A percentile compares a stretch with the other conserved stretches of the same genome.
Evolutionary conservation across 108 stramenopile genomes (phyloP).

Genomic region (Fistulifera pelliculosa): DNA sequence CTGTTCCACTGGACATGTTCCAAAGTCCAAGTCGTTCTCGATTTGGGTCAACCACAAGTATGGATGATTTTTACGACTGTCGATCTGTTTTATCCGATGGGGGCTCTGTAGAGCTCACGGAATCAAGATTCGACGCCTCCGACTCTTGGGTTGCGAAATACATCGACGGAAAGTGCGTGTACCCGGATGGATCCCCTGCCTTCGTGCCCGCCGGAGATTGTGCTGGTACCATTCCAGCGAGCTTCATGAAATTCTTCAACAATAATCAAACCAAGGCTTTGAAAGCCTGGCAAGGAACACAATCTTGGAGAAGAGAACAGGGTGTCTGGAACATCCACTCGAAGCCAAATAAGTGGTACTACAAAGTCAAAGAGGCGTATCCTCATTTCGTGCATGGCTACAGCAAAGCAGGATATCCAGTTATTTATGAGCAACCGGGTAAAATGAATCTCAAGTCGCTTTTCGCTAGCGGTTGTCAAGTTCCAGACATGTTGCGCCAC

Average conservation of each 20-base stretch:
- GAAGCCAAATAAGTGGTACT: conserved; percentile 36
- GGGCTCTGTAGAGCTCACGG: too few relatives aligned
- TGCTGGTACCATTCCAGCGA: conserved; percentile 20
- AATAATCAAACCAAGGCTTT: conserved; percentile 24
- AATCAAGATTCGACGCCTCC: too few relatives aligned
- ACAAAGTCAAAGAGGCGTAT: conserved; percentile 46
- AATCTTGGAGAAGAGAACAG: conserved; percentile 33
- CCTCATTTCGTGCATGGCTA: conserved; percentile 46
- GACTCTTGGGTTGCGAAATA: conserved; percentile 18
- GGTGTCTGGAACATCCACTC: conserved; percentile 39
- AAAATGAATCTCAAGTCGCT: conserved; percentile 48
- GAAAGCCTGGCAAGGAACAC: conserved; percentile 31
- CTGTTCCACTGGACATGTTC: too few relatives aligned
- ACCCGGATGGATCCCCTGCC: conserved; percentile 34
- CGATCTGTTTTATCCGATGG: not conserved
- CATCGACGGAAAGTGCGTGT: conserved; percentile 25
- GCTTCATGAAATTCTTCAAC: conserved; percentile 20
- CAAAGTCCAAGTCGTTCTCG: too few relatives aligned
- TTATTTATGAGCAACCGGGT: conserved; percentile 48
- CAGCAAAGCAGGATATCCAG: conserved; percentile 37
- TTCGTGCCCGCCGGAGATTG: conserved; percentile 36
- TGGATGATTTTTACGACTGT: conserved; percentile 6
- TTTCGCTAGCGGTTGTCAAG: conserved; percentile 34
- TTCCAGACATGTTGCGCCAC: conserved; percentile 50
- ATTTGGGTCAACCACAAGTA: not conserved